Evolutionary conservation across 345 rosid genomes (phyloP), one percentile per base, ranked within the genome.

Genomic region (Lepidium aucheri): DNA sequence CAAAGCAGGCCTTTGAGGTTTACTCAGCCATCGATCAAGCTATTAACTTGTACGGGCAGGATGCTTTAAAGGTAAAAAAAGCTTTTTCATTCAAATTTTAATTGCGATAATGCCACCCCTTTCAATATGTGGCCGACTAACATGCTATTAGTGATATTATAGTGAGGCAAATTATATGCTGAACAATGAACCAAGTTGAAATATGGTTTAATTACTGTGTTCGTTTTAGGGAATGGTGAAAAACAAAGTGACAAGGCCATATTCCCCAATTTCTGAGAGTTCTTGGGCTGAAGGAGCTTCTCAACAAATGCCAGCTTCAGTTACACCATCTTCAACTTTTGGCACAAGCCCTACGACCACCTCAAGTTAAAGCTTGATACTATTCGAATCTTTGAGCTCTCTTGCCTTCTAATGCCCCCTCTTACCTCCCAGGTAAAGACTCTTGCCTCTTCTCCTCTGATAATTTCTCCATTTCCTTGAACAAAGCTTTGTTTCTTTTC

Each of bases 211-310:
- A 52, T 24, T 36, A 51, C 53, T 41, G 53, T 47, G 2, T 16
- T 45, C 13, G 4, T 14, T 79, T 28, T 82, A 93, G 99, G 97
- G 83, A 60, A 49, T 81, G 78, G 79, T 60, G 77, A 88, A 84
- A 79, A 78, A 82, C 78, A 85, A 80, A 77, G 96, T 85, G 62
- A 80, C 79, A 54, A 86, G 85, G 72, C 99, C 99, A 43, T 94
- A 94, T 80, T 76, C 96, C 6, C 92, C 98, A 3, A 54, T 65
- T 7, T 47, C 72, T 13, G 96, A 89, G 78, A 80, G 68, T 44
- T 72, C 64, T 14, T 64, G 85, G 58, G 84, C 73, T 65, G 92
- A 81, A 72, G 85, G 83, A 69, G 62, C 53, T 68, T 77, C 89
- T 42, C 94, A 80, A 39, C 86, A 80, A 67, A 70, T 80, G 55